phyloP scores from a whole-genome alignment of 2,329 filamentous ascomycete genomes.

The Dactylellina haptotyla region DNA sequence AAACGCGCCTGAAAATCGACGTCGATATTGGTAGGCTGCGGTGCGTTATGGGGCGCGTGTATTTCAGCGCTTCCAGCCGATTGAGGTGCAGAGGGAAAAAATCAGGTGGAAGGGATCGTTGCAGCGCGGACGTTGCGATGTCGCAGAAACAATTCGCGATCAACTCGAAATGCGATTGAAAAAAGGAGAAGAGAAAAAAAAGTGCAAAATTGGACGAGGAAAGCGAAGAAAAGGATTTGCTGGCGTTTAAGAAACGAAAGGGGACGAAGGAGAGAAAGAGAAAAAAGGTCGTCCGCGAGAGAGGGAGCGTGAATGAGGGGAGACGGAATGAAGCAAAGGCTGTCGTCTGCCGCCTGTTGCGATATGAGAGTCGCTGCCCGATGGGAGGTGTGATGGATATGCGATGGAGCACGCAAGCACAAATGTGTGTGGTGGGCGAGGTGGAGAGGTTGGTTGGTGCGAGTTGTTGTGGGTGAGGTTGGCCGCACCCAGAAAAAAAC shows the following conservation, averaged over 20 bases:
- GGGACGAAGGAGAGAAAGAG: slow-evolving; percentile 1
- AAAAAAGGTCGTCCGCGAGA: not conserved
- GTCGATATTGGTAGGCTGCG: slow-evolving; percentile 7
- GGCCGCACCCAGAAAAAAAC: slow-evolving; percentile 59
- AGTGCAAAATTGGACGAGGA: slow-evolving; percentile 9
- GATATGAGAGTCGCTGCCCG: slow-evolving; percentile 13
- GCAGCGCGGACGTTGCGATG: slow-evolving; percentile 7
- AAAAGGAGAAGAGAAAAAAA: slow-evolving; percentile 44
- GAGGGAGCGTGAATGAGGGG: slow-evolving; percentile 39
- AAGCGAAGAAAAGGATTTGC: slow-evolving; percentile 36
- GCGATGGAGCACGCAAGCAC: slow-evolving; percentile 9
- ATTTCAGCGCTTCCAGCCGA: slow-evolving; percentile 24
- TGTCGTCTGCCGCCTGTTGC: slow-evolving; percentile 20
- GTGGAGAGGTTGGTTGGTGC: slow-evolving; percentile 17
- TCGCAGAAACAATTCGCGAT: slow-evolving; percentile 51
- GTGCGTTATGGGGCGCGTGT: slow-evolving; percentile 27
- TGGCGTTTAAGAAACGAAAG: slow-evolving; percentile 27
- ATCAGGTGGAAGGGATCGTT: not conserved
- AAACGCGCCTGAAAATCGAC: slow-evolving; percentile 31
- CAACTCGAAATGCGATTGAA: slow-evolving; percentile 32
- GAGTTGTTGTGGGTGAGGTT: slow-evolving; percentile 48
- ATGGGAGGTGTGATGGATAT: slow-evolving; percentile 15
- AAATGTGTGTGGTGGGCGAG: slow-evolving; percentile 9
- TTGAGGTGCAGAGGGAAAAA: not conserved
- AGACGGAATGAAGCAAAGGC: slow-evolving; percentile 36